Percentiles rank a stretch among this genome's conserved stretches.
These are phyloP conservation scores for Suillus spraguei DNA, from an alignment of 768 basidiomycete species.

Conservation along the genomic window DNA sequence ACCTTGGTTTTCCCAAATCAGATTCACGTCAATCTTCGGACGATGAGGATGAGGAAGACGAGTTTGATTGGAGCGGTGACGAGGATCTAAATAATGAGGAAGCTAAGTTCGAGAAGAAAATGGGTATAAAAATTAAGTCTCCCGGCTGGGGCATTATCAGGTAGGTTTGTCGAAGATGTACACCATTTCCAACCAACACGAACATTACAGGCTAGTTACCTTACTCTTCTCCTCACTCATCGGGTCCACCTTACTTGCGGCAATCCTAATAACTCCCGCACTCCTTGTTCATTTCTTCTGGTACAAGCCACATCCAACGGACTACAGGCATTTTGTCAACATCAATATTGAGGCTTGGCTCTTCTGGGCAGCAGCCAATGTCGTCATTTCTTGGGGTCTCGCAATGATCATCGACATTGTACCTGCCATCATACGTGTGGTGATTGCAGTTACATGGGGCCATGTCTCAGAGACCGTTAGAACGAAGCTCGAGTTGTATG, in stretches of 20 bases:
- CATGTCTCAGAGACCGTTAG: constrained; percentile 74
- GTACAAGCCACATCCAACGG: constrained; percentile 61
- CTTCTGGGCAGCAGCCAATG: constrained; percentile 80
- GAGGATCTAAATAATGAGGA: constrained; percentile 76
- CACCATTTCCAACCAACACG: neutral
- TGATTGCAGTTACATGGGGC: constrained; percentile 68
- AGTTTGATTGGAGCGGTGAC: constrained; percentile 81
- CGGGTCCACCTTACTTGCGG: constrained; percentile 69
- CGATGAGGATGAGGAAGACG: constrained; percentile 53
- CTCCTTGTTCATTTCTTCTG: constrained; percentile 70
- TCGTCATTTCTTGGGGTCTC: constrained; percentile 79
- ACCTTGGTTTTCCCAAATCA: constrained; percentile 35
- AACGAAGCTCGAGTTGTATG: constrained; percentile 66
- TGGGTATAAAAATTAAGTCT: constrained; percentile 49
- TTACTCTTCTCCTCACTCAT: constrained; percentile 72
- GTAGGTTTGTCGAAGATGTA: constrained; percentile 36
- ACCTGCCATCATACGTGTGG: constrained; percentile 53
- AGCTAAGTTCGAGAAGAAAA: constrained; percentile 61
- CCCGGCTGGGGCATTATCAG: constrained; percentile 55
- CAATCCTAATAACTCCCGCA: constrained; percentile 59
- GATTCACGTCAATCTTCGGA: constrained; percentile 49
- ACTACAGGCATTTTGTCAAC: constrained; percentile 58
- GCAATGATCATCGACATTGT: constrained; percentile 72
- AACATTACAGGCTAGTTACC: constrained; percentile 51
- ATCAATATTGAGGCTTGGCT: constrained; percentile 78